Conservation (phyloP, 495 filamentous ascomycete species). For the Platismatia glauca region DNA sequence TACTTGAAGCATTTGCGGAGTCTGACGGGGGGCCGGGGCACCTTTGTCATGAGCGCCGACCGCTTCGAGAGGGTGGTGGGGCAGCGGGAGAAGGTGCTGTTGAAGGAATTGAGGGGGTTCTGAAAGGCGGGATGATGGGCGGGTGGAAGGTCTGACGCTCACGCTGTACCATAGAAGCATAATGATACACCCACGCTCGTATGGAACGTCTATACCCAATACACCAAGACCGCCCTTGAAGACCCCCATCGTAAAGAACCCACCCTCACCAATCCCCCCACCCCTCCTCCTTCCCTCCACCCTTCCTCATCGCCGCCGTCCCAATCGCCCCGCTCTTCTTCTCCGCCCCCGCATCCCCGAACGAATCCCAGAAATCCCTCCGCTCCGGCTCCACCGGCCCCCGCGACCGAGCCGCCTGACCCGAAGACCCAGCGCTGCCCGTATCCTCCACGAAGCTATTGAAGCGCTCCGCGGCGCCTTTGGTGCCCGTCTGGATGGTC, state of each 20-base stretch:
- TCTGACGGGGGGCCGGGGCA: slow-evolving; percentile 80
- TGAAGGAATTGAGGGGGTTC: slow-evolving; percentile 39
- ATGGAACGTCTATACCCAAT: slow-evolving; percentile 1
- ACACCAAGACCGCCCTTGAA: too few species aligned
- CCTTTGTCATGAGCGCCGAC: slow-evolving; percentile 87
- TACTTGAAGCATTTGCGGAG: slow-evolving; percentile 86
- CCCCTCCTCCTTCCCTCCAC: slow-evolving; percentile 37
- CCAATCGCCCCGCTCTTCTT: slow-evolving; percentile 46
- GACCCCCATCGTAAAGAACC: too few species aligned
- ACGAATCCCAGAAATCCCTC: slow-evolving; percentile 86
- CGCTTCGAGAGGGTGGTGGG: slow-evolving; percentile 78
- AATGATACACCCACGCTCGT: background rate
- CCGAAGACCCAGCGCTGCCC: slow-evolving; percentile 27
- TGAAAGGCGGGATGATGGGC: background rate
- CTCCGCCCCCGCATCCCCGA: slow-evolving; percentile 35
- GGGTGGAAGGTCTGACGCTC: background rate
- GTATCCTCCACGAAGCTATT: slow-evolving; percentile 72
- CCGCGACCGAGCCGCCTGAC: slow-evolving; percentile 18
- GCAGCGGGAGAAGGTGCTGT: slow-evolving; percentile 48
- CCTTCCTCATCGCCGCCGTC: slow-evolving; percentile 61
- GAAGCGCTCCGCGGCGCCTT: slow-evolving; percentile 66
- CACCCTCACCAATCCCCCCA: slow-evolving; percentile 26
- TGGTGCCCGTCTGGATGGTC: slow-evolving; percentile 54
- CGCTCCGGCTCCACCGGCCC: slow-evolving; percentile 51
- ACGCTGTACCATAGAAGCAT: background rate